Percentiles rank a stretch among this genome's conserved stretches.
These are phyloP conservation scores for Eragrostis tef DNA, from an alignment of 202 grass and related monocot species.

Conservation along the genomic window DNA sequence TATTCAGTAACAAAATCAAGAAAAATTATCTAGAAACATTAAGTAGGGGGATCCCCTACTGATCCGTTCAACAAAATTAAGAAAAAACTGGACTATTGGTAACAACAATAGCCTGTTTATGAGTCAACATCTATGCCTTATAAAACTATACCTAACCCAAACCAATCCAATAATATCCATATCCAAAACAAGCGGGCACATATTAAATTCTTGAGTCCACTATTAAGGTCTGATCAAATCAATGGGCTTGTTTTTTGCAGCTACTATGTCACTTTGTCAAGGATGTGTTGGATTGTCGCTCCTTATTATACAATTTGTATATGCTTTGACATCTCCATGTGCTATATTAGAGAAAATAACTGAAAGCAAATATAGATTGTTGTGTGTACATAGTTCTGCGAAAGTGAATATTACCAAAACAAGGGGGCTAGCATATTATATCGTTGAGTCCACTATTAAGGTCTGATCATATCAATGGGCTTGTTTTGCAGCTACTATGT, in stretches of 20 bases:
- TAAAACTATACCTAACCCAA: conserved; percentile 58
- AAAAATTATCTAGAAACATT: too few species aligned
- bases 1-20: neutral
- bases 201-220: conserved; percentile 39
- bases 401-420: neutral
- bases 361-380: neutral
- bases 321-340: too few species aligned
- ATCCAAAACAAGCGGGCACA: conserved; percentile 12
- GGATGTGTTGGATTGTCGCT: neutral
- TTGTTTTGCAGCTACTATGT: conserved; percentile 29
- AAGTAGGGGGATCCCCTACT: too few species aligned
- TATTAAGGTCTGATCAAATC: conserved; percentile 41
- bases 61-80: too few species aligned
- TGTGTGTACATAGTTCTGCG: neutral
- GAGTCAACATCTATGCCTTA: conserved; percentile 61
- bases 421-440: conserved; percentile 43
- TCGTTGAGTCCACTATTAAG: conserved; percentile 33
- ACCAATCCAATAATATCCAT: conserved; percentile 39
- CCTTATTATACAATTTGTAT: conserved; percentile 1
- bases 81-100: too few species aligned
- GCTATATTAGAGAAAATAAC: neutral
- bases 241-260: conserved; percentile 38
- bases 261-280: neutral
- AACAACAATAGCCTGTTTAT: conserved; percentile 23
- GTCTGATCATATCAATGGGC: conserved; percentile 40